Evolutionary conservation across 23 red algal species (phyloP).

Genomic region (Pyropia yezoensis): DNA sequence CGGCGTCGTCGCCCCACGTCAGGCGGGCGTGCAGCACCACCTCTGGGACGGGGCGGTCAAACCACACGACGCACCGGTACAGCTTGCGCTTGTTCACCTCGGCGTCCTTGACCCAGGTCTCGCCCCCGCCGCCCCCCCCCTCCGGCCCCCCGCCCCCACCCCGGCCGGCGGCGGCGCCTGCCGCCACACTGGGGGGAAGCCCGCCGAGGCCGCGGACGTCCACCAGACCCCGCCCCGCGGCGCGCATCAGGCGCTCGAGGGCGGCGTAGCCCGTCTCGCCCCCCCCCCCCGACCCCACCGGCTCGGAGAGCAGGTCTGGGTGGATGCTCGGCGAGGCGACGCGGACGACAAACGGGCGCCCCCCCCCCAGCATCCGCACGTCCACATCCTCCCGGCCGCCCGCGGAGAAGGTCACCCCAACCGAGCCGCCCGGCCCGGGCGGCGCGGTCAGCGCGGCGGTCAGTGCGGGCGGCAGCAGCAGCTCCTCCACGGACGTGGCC

Average conservation of each 20-base stretch:
- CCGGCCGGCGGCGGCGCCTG: too few relatives aligned
- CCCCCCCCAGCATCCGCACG: constrained; percentile 74
- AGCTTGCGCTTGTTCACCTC: constrained; percentile 66
- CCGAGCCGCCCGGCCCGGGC: constrained; percentile 13
- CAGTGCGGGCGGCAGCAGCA: background rate
- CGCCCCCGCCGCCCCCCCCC: too few relatives aligned
- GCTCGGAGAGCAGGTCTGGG: background rate
- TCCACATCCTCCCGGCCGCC: constrained; percentile 87
- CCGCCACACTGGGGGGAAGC: too few relatives aligned
- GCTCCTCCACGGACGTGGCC: background rate
- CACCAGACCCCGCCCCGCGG: too few relatives aligned
- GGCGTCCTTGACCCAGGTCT: constrained; percentile 17
- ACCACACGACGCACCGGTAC: constrained; percentile 71
- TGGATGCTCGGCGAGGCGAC: constrained; percentile 12
- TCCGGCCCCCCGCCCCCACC: too few relatives aligned
- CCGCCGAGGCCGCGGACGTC: too few relatives aligned
- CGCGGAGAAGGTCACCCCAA: constrained; percentile 52
- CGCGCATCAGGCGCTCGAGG: too few relatives aligned
- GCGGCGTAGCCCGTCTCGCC: too few relatives aligned
- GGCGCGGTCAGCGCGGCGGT: constrained; percentile 6
- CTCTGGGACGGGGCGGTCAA: background rate
- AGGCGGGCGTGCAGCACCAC: background rate
- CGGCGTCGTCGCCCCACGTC: too few relatives aligned
- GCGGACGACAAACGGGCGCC: constrained; percentile 70
- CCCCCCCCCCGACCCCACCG: too few relatives aligned